Evolutionary conservation across 495 filamentous ascomycete species (phyloP), one percentile per base, ranked within the genome.

Genomic region (Bathelium albidoporum): DNA sequence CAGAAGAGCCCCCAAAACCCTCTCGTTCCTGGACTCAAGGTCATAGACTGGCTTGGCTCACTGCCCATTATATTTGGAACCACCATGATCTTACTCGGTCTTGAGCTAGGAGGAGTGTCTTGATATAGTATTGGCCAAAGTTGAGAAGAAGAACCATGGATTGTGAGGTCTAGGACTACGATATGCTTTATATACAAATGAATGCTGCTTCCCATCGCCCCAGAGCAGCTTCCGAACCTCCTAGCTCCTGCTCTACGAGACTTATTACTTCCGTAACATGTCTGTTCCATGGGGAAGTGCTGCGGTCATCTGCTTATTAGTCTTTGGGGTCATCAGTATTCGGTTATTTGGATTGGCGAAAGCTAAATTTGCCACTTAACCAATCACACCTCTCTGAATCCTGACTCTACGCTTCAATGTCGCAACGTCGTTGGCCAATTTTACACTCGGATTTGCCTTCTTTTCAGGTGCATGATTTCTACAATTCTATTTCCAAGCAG

Each of bases 81-180:
- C 0, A 74, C 93, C 36, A 91, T 94, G 84, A 80, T 95, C 68
- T 80, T 95, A 18, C 83, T 94, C 41, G 90, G 87, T 7, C 80
- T 95, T 14, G 85, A n/a, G n/a, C n/a, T n/a, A n/a, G n/a, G n/a
- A n/a, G n/a, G n/a, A n/a, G n/a, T n/a, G n/a, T n/a, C n/a, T n/a
- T n/a, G n/a, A n/a, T n/a, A n/a, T n/a, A n/a, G n/a, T n/a, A n/a
- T n/a, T n/a, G n/a, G n/a, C n/a, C n/a, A n/a, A n/a, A n/a, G n/a
- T n/a, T n/a, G n/a, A n/a, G n/a, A n/a, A n/a, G n/a, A n/a, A n/a
- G n/a, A n/a, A n/a, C n/a, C n/a, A n/a, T n/a, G n/a, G n/a, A n/a
- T n/a, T n/a, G n/a, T n/a, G n/a, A n/a, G n/a, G n/a, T n/a, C n/a
- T n/a, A n/a, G n/a, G n/a, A n/a, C n/a, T n/a, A n/a, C n/a, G n/a